phyloP scores from a whole-genome alignment of 2,329 filamentous ascomycete genomes.

The Juglanconis sp. region DNA sequence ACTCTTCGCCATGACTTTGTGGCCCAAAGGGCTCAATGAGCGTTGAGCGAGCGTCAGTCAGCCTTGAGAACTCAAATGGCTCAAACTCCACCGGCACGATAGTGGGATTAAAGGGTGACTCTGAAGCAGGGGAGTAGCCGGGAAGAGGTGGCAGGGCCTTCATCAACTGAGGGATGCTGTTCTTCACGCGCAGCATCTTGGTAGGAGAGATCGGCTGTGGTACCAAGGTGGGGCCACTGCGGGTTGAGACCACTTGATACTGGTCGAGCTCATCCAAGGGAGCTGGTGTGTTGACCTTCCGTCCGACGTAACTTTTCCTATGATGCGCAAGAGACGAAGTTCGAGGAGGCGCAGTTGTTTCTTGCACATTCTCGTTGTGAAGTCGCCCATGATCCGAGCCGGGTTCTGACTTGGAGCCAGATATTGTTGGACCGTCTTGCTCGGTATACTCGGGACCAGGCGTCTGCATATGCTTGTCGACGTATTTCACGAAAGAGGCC shows the following conservation, averaged over 20 bases:
- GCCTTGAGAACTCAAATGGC: slow-evolving; percentile 12
- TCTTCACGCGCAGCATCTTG: slow-evolving; percentile 42
- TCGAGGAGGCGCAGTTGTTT: slow-evolving; percentile 8
- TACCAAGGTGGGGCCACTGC: slow-evolving; percentile 34
- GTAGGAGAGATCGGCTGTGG: slow-evolving; percentile 48
- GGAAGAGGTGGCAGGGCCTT: slow-evolving; percentile 49
- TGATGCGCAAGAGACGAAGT: slow-evolving; percentile 11
- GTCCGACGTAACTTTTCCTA: slow-evolving; percentile 2
- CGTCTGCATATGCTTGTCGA: slow-evolving; percentile 18
- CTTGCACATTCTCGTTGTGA: not conserved
- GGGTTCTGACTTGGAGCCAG: not conserved
- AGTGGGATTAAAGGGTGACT: slow-evolving; percentile 8
- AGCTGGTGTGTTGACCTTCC: slow-evolving; percentile 1
- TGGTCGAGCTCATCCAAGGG: slow-evolving; percentile 6
- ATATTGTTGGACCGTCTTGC: not conserved
- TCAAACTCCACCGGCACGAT: slow-evolving; percentile 12
- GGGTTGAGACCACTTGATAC: slow-evolving; percentile 15
- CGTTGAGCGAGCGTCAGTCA: slow-evolving; percentile 16
- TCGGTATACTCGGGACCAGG: not conserved
- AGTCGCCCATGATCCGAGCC: not conserved
- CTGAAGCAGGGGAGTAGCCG: slow-evolving; percentile 15
- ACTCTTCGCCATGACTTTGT: not conserved
- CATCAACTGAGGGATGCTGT: slow-evolving; percentile 50
- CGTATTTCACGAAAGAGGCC: slow-evolving; percentile 22
- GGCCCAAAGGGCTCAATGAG: not conserved